Evolutionary conservation across 106 monocot genomes (phyloP), one percentile per base, ranked within the genome.

Genomic region (Allium sativum): DNA sequence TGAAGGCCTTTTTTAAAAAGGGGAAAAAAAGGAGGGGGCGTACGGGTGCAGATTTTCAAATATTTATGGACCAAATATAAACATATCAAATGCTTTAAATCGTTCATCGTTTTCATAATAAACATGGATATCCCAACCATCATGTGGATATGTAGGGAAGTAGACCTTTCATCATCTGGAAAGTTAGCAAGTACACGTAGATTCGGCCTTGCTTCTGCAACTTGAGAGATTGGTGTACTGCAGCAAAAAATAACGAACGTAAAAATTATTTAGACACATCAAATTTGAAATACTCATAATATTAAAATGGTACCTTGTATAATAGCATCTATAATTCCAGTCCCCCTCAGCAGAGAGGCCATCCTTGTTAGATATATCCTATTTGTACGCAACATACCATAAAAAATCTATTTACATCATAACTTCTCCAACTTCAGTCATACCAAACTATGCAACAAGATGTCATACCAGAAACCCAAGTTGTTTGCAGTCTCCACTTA

Each of bases 331-430:
- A 21, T 70, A 40, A 48, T 79, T 78, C 78, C 82, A 86, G 58
- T 82, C 78, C 16, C 56, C 70, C 8, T 73, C 70, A 41, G 73
- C 58, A 18, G 82, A 78, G 52, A 86, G 72, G 9, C 85, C 85
- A 56, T 86, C 74, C 57, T 75, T 81, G 45, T 86, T 82, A 8
- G 86, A 86, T 44, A 86, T 67, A 61, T 86, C 86, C 78, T 86
- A 48, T 68, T 54, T 10, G 45, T 9, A 21, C 0, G 12, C 57
- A 20, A 65, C 31, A 31, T 5, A 31, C 5, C 31, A 31, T 31
- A 31, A 31, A 31, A 31, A 31, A 31, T 1, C 5, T 31, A 31
- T 31, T 31, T 31, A 31, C 31, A 62, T 21, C 12, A 62, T 46
- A 62, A 21, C 45, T 62, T 62, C n/a, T 62, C 46, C 14, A 47